phyloP scores from a whole-genome alignment of 148 eudicot genomes.

The Rhododendron ovatum region DNA sequence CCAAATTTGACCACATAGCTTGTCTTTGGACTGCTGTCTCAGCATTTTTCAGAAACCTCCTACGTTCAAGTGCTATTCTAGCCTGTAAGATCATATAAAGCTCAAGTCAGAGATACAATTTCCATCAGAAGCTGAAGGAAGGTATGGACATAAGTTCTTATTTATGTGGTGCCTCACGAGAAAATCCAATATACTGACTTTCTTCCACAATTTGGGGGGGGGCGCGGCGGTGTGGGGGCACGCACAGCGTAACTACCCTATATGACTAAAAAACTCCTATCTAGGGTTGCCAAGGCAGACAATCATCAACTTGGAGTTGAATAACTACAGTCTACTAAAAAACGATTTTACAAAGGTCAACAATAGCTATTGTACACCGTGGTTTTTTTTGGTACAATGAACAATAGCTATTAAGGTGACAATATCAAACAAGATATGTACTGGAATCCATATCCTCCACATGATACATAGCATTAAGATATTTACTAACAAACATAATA shows the following conservation, averaged over 20 bases:
- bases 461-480: neutral
- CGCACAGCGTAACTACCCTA: neutral
- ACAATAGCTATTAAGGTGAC: neutral
- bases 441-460: neutral
- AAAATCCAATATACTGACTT: neutral
- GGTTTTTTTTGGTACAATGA: neutral
- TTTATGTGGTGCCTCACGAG: neutral
- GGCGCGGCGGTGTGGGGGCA: neutral
- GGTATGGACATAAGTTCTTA: neutral
- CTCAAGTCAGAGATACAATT: neutral
- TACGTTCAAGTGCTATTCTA: slow-evolving; percentile 93
- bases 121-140: neutral
- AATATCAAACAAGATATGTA: neutral
- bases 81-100: slow-evolving; percentile 42
- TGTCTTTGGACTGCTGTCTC: slow-evolving; percentile 94
- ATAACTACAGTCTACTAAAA: neutral
- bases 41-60: slow-evolving; percentile 81
- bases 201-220: neutral
- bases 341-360: neutral
- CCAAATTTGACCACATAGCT: slow-evolving; percentile 94
- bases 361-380: neutral
- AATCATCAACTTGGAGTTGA: too few species aligned
- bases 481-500: neutral
- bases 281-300: neutral
- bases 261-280: neutral